Evolutionary conservation across 2,329 filamentous ascomycete species (phyloP).

Genomic region (Phaeosphaeria sp.): DNA sequence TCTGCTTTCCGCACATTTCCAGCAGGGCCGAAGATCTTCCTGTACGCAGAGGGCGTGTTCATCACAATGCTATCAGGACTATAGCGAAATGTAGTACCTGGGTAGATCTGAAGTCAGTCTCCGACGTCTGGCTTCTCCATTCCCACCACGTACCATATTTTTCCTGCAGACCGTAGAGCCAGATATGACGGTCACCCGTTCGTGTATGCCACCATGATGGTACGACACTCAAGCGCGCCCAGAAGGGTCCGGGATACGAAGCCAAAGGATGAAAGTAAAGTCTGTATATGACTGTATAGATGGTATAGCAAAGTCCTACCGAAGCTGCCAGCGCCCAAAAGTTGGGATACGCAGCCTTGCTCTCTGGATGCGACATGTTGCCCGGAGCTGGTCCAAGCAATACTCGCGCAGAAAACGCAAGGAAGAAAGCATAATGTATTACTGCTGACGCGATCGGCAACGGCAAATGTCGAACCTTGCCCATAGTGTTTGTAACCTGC

Average conservation of each 20-base stretch:
- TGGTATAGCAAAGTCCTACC: background rate
- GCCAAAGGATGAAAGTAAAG: constrained; percentile 31
- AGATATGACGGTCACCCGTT: constrained; percentile 74
- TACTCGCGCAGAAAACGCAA: background rate
- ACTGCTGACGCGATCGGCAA: background rate
- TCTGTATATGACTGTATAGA: constrained; percentile 17
- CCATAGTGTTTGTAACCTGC: background rate
- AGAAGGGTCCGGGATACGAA: constrained; percentile 31
- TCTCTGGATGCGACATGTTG: background rate
- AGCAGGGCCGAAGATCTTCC: constrained; percentile 53
- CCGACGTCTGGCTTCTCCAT: background rate
- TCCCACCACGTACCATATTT: constrained; percentile 65
- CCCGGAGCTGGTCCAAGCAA: background rate
- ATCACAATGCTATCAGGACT: constrained; percentile 77
- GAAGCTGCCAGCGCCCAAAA: background rate
- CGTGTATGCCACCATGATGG: constrained; percentile 67
- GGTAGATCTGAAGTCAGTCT: background rate
- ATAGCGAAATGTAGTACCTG: constrained; percentile 61
- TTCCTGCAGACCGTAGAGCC: constrained; percentile 74
- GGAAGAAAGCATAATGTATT: background rate
- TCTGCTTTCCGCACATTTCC: constrained; percentile 55
- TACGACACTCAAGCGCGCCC: constrained; percentile 25
- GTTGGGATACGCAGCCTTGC: background rate
- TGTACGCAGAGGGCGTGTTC: constrained; percentile 65
- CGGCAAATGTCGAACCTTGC: background rate